Base-by-base conservation (phyloP, 164 flowering plant genomes). In the Aristolochia contorta region DNA sequence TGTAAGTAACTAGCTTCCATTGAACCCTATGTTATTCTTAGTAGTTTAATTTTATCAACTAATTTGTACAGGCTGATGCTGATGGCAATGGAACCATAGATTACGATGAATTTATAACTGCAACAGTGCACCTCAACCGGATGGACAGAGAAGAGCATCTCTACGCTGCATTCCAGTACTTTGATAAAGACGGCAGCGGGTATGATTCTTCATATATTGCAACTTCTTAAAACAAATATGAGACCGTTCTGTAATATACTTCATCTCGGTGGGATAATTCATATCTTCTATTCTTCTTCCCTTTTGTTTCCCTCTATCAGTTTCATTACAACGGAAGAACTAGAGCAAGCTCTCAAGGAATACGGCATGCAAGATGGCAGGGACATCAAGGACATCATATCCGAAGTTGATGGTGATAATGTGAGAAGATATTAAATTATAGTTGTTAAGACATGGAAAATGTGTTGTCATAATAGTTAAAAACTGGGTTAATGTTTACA, bases 41-140 rank as follows among this genome's bases (percentile, higher is more conserved):
- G 55, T n/a, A n/a, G n/a, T n/a, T 20, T 32, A 18, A 43, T 27
- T 15, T 55, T 57, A 19, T 51, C 46, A 18, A 54, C n/a, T 55
- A 14, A n/a, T 45, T 5, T 61, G 18, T 59, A 60, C 63, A 89
- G n/a, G 97, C 98, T 46, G 98, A 93, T 75, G 97, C 88, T 53
- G 98, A 93, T 72, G 96, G 97, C 18, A 86, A 93, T 66, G 98
- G 97, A 19, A 79, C 82, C n/a, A 93, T 86, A 69, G 98, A 93
- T 69, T 93, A 89, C 54, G 91, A 83, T n/a, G 97, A 93, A 68
- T 93, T 93, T 79, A 87, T 93, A 71, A 84, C 97, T 27, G 98
- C 98, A 33, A 93, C 98, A 22, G 82, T 87, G 97, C 96, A 89
- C 54, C 30, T 85, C 78, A 87, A 93, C 78, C 71, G 82, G 70